Evolutionary conservation across 2,329 filamentous ascomycete species (phyloP), one percentile per base, ranked within the genome.

Genomic region (Penicillium sp.): DNA sequence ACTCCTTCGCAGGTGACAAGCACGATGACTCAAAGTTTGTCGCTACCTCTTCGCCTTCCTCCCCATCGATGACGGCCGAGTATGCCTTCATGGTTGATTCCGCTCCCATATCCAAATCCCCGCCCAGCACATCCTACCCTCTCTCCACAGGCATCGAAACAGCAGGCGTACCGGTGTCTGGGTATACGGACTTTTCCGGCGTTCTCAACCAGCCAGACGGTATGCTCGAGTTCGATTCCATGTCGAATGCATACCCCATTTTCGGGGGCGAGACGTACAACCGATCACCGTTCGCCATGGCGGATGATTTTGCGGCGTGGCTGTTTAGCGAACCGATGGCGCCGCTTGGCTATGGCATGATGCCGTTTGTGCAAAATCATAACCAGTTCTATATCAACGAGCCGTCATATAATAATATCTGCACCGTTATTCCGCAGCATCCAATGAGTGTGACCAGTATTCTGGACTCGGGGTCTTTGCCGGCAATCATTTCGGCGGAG

Each of bases 401-500:
- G 54, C 69, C 74, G 20, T 60, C 70, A 3, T 74, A 77, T 37
- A 66, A 68, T 27, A 73, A 71, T 41, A 73, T 75, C 47, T 74
- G 70, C 48, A 70, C 72, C 26, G 68, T 75, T 7, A 68, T 74
- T 26, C 75, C 77, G 13, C 83, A 87, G 56, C 87, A 94, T 60
- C 84, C 90, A 28, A 95, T 95, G 89, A 87, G 88, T 14, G 87
- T 95, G 39, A 91, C 85, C 47, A 94, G 86, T 58, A 77, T 94
- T 31, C 77, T 94, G 22, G 89, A 94, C 62, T 84, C 87, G 20
- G 86, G 82, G 43, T 80, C 86, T 5, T 87, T 87, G 0, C 87
- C 94, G 61, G 85, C 85, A 3, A 79, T 86, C 6, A 77, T 97
- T 47, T 94, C 89, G 0, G 89, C 95, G 54, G 86, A 89, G 53